Base-by-base conservation (phyloP, 352 stramenopile genomes). In the Aphanomyces cochlioides region DNA sequence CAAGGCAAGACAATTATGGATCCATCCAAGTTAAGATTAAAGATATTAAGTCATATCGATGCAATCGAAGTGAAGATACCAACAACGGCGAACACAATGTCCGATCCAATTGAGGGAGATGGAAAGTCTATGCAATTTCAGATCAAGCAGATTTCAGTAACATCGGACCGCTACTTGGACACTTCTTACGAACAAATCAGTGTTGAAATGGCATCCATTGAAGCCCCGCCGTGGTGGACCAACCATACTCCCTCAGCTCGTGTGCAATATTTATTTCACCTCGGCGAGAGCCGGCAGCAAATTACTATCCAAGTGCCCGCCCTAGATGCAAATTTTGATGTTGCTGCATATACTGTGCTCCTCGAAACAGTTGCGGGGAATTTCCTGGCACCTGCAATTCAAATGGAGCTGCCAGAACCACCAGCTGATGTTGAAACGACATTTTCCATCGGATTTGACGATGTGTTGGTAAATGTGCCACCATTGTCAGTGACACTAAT, bases 121-220 rank as follows among this genome's bases (percentile, higher is more conserved):
- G 63, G 10, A 4, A 15, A 65, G 50, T 1, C 21, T 2, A 36
- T 58, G 50, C 43, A 2, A 50, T 12, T 50, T 50, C 17, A 50
- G 10, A 28, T 28, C 8, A 8, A 8, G 15, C 8, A 36, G 17
- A 39, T 69, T 41, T 3, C 12, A 34, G 12, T 69, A 4, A 37
- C 28, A 7, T 69, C 63, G 2, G 17, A 17, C 3, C 28, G 43
- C 43, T 69, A 60, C 19, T 19, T 41, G 19, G 47, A 38, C 19
- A 47, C 63, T 7, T 13, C 54, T 6, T 69, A 69, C 50, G 63
- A 69, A 37, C 47, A 69, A 10, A n/a, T 47, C 43, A 61, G 39
- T 38, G 40, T 69, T 3, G 47, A 19, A 8, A 4, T 69, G 63
- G 40, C 47, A 3, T 21, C 39, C 21, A 4, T 61, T 39, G n/a